phyloP scores from a whole-genome alignment of 305 asterid genomes.

The Withania somnifera region DNA sequence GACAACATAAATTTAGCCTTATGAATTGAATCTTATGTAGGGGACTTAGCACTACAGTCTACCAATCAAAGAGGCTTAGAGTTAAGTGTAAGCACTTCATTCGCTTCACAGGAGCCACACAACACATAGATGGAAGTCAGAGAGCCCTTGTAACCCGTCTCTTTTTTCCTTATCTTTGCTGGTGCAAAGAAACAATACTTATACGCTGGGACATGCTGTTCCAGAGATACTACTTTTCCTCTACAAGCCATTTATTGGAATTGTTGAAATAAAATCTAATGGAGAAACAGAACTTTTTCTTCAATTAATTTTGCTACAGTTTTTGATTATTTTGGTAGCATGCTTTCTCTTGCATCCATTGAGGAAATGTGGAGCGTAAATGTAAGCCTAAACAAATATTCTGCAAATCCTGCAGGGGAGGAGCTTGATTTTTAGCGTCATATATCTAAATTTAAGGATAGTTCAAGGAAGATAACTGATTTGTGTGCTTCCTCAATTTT shows the following conservation, averaged over 20 bases:
- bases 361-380: not conserved
- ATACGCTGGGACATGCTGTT: not conserved
- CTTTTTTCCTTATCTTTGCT: not conserved
- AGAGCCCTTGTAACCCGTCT: constrained; percentile 2
- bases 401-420: not conserved
- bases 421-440: not conserved
- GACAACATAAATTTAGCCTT: not conserved
- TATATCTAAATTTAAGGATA: not conserved
- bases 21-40: constrained; percentile 2
- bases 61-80: constrained; percentile 2
- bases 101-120: not conserved
- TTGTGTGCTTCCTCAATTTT: not conserved
- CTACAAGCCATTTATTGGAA: not conserved
- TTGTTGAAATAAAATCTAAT: not conserved
- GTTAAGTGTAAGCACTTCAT: constrained; percentile 3
- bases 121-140: not conserved
- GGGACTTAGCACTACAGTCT: not conserved
- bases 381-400: not conserved
- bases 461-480: not conserved
- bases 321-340: not conserved
- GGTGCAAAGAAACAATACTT: not conserved
- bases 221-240: not conserved
- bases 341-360: not conserved
- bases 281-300: not conserved
- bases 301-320: not conserved